Conservation (phyloP, 352 stramenopile species). For the Phytophthora chlamydospora region DNA sequence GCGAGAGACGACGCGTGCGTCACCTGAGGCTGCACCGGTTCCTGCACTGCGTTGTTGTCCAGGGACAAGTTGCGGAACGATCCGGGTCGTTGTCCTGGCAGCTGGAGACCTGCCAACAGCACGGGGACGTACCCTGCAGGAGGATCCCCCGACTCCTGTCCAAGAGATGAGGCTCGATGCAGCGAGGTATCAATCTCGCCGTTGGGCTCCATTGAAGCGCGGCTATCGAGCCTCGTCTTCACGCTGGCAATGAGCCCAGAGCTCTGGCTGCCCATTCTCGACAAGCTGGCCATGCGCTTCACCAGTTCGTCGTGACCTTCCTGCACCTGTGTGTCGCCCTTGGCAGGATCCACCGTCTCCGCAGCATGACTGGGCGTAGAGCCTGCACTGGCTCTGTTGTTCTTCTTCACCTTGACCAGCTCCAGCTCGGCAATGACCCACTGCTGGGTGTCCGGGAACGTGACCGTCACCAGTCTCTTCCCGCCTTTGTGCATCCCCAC, state of each 20-base stretch:
- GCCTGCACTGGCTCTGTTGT: slow-evolving; percentile 29
- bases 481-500: slow-evolving; percentile 69
- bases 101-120: slow-evolving; percentile 51
- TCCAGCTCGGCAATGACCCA: slow-evolving; percentile 75
- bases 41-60: slow-evolving; percentile 19
- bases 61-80: slow-evolving; percentile 30
- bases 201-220: slow-evolving; percentile 23
- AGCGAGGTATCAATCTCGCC: slow-evolving; percentile 11
- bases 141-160: slow-evolving; percentile 27
- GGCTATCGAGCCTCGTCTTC: slow-evolving; percentile 38
- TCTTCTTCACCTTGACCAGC: slow-evolving; percentile 83
- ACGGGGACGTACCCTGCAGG: slow-evolving; percentile 55
- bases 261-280: slow-evolving; percentile 57
- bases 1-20: slow-evolving; percentile 35
- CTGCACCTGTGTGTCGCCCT: slow-evolving; percentile 24
- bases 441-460: slow-evolving; percentile 49
- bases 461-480: slow-evolving; percentile 60
- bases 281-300: slow-evolving; percentile 76
- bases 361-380: background rate
- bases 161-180: slow-evolving; percentile 19
- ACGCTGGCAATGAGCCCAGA: slow-evolving; percentile 67
- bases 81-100: slow-evolving; percentile 35
- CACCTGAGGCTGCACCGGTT: slow-evolving; percentile 4
- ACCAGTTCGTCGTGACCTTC: slow-evolving; percentile 60
- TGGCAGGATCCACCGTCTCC: background rate